These are phyloP conservation scores for Delitschia confertaspora DNA, from an alignment of 495 filamentous ascomycete species.

Conservation along the genomic window DNA sequence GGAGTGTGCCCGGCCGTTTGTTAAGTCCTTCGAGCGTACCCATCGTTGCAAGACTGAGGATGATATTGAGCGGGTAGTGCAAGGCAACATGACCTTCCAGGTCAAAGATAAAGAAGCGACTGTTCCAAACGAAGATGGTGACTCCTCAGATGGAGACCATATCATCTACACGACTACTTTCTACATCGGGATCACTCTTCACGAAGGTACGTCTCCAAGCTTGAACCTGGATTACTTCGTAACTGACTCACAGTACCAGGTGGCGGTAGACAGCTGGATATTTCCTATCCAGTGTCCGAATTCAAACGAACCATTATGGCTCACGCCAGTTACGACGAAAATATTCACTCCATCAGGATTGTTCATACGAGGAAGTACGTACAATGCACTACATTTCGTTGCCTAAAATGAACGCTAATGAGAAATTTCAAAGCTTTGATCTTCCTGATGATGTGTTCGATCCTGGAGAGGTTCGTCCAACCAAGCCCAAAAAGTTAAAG, in stretches of 20 bases:
- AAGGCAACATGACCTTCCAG: constrained; percentile 61
- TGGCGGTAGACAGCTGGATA: constrained; percentile 49
- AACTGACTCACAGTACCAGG: constrained; percentile 23
- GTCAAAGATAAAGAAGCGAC: constrained; percentile 46
- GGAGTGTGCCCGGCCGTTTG: constrained; percentile 80
- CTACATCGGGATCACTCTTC: constrained; percentile 73
- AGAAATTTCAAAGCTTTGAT: constrained; percentile 53
- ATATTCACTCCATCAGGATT: constrained; percentile 58
- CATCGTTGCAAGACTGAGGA: constrained; percentile 64
- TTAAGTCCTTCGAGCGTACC: constrained; percentile 77
- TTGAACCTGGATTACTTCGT: not conserved
- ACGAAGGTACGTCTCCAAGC: constrained; percentile 46
- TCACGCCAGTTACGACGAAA: constrained; percentile 56
- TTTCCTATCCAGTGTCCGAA: constrained; percentile 62
- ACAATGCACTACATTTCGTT: not conserved
- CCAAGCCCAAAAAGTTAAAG: constrained; percentile 27
- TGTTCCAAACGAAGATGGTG: constrained; percentile 37
- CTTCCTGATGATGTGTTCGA: constrained; percentile 85
- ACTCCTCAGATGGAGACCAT: constrained; percentile 32
- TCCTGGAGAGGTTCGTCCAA: constrained; percentile 53
- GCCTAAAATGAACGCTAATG: constrained; percentile 16
- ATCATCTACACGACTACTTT: constrained; percentile 78
- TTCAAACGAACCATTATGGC: constrained; percentile 63
- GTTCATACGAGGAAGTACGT: constrained; percentile 70
- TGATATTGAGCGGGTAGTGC: constrained; percentile 59